A percentile compares a stretch with the other conserved stretches of the same genome.
Conservation (phyloP, 176 grass and related monocot genomes). For the Typha latifolia region DNA sequence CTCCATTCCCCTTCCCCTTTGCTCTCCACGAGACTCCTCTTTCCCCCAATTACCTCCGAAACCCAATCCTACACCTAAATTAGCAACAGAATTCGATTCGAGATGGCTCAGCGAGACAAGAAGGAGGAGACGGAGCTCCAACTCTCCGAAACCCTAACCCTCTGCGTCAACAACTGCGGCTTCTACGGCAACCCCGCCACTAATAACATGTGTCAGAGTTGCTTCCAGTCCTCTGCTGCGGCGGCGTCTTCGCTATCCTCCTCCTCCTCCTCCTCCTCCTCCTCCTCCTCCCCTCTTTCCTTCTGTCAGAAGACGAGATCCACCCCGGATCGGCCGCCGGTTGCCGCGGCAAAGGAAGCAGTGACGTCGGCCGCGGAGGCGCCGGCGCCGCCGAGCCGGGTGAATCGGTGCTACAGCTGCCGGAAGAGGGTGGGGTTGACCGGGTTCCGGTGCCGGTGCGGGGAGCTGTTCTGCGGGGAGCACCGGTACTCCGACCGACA, state of each 20-base stretch:
- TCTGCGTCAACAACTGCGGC: constrained; percentile 94
- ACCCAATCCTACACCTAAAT: neutral
- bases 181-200: constrained; percentile 69
- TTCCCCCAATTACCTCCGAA: constrained; percentile 2
- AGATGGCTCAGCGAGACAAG: constrained; percentile 88
- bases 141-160: constrained; percentile 46
- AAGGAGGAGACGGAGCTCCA: constrained; percentile 88
- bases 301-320: constrained; percentile 16
- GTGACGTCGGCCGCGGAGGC: neutral
- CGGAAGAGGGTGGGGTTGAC: constrained; percentile 67
- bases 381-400: constrained; percentile 19
- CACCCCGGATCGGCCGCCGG: neutral
- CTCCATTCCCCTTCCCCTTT: constrained; percentile 12
- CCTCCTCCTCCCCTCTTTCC: constrained; percentile 1
- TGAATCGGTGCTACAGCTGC: constrained; percentile 69
- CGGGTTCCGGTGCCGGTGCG: constrained; percentile 83
- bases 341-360: neutral
- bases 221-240: constrained; percentile 37
- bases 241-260: constrained; percentile 4
- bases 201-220: constrained; percentile 66
- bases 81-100: neutral
- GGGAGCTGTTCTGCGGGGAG: constrained; percentile 75
- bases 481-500: constrained; percentile 96
- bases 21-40: constrained; percentile 21
- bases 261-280: constrained; percentile 5